Evolutionary conservation across 176 grass and related monocot genomes (phyloP), one percentile per base, ranked within the genome.

Genomic region (Rhipidocladum racemiflorum): DNA sequence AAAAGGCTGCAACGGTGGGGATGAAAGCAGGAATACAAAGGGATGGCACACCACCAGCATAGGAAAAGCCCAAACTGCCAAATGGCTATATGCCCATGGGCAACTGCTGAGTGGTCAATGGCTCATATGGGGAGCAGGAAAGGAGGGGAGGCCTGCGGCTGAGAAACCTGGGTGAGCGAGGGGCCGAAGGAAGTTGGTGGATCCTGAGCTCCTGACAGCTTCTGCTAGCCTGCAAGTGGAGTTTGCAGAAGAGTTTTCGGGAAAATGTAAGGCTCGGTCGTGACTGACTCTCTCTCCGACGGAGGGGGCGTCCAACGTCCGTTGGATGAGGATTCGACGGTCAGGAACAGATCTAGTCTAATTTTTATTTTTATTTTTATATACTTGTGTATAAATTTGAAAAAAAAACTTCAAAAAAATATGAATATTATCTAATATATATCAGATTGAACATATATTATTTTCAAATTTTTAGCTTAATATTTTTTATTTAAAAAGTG

Each of bases 11-110:
- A 74, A 77, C 65, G 84, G 86, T 90, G 85, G 70, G 75, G 85
- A 88, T 83, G 69, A 82, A 85, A 93, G 71, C 78, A 88, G 82
- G 38, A 79, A 78, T 18, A 36, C 54, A 56, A 77, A 77, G 84
- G 65, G 64, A 42, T 61, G 82, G 80, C 68, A 21, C 68, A 69
- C 35, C 73, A 68, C 80, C 75, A 74, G 85, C 61, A 68, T 46
- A 70, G 65, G 62, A 87, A 87, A 89, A 89, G 87, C 83, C 35
- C 77, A 89, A 86, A 30, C 84, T 57, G 67, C 83, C 83, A 83
- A 81, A 88, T 46, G 88, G 79, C 75, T 82, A 84, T 21, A 65
- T 57, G 74, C 10, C 62, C 62, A 74, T 76, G 65, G 45, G 43
- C 63, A 57, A 16, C 67, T 70, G 44, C 67, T 85, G 74, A 49